Evolutionary conservation across 257 asterid genomes (phyloP).

Genomic region (Lantana camara): DNA sequence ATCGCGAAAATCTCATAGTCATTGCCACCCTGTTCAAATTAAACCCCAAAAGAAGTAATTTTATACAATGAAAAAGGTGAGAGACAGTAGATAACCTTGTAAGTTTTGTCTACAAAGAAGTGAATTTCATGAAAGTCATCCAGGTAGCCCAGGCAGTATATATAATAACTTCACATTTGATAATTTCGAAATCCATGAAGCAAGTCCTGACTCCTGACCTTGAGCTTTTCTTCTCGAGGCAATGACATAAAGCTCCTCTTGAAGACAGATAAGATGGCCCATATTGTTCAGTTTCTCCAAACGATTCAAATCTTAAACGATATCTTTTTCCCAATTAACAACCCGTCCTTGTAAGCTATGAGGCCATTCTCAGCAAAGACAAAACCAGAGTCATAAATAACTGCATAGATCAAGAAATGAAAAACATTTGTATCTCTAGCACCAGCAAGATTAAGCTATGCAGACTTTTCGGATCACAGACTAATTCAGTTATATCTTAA

Average conservation of each 20-base stretch:
- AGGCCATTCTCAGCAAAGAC: too few relatives aligned
- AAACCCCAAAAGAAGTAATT: background rate
- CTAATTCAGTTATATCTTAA: too few relatives aligned
- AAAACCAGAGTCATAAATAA: too few relatives aligned
- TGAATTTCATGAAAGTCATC: background rate
- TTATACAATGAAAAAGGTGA: too few relatives aligned
- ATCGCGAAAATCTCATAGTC: background rate
- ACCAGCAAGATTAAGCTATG: too few relatives aligned
- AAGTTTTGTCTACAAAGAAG: conserved; percentile 2
- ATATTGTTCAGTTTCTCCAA: too few relatives aligned
- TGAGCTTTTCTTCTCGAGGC: background rate
- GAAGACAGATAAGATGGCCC: background rate
- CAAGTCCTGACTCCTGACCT: background rate
- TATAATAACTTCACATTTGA: background rate
- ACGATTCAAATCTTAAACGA: too few relatives aligned
- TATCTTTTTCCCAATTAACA: too few relatives aligned
- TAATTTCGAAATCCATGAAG: background rate
- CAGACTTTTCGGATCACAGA: too few relatives aligned
- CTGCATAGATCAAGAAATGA: too few relatives aligned
- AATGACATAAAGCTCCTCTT: background rate
- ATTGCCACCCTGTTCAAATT: conserved; percentile 2
- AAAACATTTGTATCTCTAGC: too few relatives aligned
- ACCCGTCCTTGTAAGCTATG: too few relatives aligned
- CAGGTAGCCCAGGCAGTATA: background rate
- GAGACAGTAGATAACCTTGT: background rate